Base-by-base conservation (phyloP, 257 asterid species). In the Solanum sejunctum region DNA sequence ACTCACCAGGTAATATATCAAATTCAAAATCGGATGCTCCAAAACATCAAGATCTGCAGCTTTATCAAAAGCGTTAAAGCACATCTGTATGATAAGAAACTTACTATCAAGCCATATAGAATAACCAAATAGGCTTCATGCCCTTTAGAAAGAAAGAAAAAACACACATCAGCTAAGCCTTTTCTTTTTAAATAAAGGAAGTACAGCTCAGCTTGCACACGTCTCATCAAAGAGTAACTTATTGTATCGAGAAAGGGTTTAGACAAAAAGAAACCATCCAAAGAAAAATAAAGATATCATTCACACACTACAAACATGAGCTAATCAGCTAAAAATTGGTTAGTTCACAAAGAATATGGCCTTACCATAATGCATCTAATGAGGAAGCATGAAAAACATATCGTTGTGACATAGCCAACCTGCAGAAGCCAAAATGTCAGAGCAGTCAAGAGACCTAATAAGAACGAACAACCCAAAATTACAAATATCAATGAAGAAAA, bases 381-480 rank as follows among this genome's bases (percentile, higher is more conserved):
- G 83, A 97, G 97, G 88, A 97, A 97, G 87, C 99, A 97, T 73
- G 96, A 84, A 86, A 94, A 94, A 83, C 99, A 97, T 85, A 97
- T 93, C 11, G 98, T 92, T 9, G 99, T 97, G 49, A 97, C 99
- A 82, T 97, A 97, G 90, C 99, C 99, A 92, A 97, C 99, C 99
- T 97, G 97, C 61, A 88, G 43, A 58, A 86, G 85, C 54, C 86
- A 79, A 87, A 87, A 83, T 49, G 57, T 17, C 39, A 9, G 77
- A 41, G 70, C 64, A 80, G 84, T 85, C 72, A 58, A 54, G 32
- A 84, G 12, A 81, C 23, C 75, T 67, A 51, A 73, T 23, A 7
- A 83, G 82, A 77, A 51, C 41, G 20, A 70, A 70, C 54, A 70
- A 41, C 28, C 54, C 55, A 61, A 82, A 12, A 41, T 17, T 56